These are phyloP conservation scores for Petunia secreta DNA, from an alignment of 257 asterid species.

Conservation along the genomic window DNA sequence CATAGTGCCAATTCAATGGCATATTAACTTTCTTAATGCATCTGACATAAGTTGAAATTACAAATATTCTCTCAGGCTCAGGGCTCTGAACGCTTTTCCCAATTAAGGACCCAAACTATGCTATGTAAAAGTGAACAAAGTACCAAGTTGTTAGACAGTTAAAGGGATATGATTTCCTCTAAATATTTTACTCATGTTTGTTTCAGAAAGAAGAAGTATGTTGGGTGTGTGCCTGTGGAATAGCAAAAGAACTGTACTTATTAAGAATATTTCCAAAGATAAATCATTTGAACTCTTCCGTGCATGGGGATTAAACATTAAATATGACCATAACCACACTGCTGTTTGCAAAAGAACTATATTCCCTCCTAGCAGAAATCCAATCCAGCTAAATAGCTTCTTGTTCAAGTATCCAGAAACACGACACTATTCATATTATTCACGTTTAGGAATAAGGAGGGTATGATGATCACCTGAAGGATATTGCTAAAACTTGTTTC, in stretches of 20 bases:
- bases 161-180: too few relatives aligned
- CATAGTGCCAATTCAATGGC: slow-evolving; percentile 26
- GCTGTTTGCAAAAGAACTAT: neutral
- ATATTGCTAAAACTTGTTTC: slow-evolving; percentile 70
- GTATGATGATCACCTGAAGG: slow-evolving; percentile 68
- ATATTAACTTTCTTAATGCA: neutral
- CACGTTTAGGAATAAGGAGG: neutral
- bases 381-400: neutral
- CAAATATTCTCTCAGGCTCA: neutral
- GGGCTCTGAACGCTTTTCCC: neutral
- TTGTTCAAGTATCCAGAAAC: neutral
- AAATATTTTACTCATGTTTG: too few relatives aligned
- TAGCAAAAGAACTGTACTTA: neutral
- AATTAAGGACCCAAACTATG: too few relatives aligned
- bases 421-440: neutral
- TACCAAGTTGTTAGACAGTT: too few relatives aligned
- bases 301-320: neutral
- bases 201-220: too few relatives aligned
- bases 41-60: slow-evolving; percentile 6
- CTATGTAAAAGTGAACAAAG: too few relatives aligned
- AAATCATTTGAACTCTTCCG: slow-evolving; percentile 14
- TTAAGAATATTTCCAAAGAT: slow-evolving; percentile 2
- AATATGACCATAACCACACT: neutral
- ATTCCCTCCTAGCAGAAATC: neutral
- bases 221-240: too few relatives aligned